Evolutionary conservation across 257 asterid species (phyloP), one percentile per base, ranked within the genome.

Genomic region (Parsonsia alboflavescens): DNA sequence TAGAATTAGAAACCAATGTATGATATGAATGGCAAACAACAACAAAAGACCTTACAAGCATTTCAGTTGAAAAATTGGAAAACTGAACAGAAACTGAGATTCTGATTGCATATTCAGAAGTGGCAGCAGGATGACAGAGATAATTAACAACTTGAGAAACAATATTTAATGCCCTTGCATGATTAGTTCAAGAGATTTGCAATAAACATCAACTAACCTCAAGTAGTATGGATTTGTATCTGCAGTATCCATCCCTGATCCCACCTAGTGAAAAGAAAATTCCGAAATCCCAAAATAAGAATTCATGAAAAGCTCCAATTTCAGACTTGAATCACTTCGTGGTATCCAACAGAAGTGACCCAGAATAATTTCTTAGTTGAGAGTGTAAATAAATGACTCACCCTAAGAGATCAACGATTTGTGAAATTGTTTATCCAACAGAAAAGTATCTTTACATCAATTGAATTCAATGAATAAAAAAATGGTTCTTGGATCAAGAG

Each of bases 401-500:
- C 24, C 68, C 6, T 1, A 33, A 63, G 68, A 63, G 17, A 33
- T 36, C 33, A 63, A 64, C 15, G 30, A 65, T 17, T 39, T 41
- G 70, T 33, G 7, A 52, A 21, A 19, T 39, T 7, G 13, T 16
- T 6, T 46, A 62, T 64, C 69, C 26, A 7, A 16, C 8, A 0
- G 49, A 36, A 65, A 21, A 10, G 0, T 2, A 63, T 19, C 61
- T 54, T 41, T 65, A 17, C 16, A 39, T 65, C 19, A 49, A 39
- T 39, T 48, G 7, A 53, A 52, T 45, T 45, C 9, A 4, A 45
- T 45, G 2, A 61, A 28, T 30, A 7, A 6, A 19, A 39, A 6
- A 36, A 36, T 36, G 70, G 19, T 65, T 39, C 70, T 65, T 65
- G 70, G 70, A 65, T 65, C 70, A 65, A 39, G 70, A 65, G 17